phyloP scores from a whole-genome alignment of 768 basidiomycete species.

The Tricholoma furcatifolium region DNA sequence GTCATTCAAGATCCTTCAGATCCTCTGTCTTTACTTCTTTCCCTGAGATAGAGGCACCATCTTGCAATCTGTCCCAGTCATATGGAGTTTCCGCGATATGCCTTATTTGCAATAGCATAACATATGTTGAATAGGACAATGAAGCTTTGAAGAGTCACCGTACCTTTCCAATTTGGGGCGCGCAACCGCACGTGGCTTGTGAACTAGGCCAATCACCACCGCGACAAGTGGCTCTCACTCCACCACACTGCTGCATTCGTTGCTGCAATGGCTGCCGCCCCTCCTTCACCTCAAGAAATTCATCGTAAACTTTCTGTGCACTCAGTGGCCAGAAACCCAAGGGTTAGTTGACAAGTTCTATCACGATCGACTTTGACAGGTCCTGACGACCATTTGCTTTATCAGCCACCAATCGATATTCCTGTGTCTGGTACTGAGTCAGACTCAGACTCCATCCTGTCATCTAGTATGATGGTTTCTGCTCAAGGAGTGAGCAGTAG shows the following conservation, averaged over 20 bases:
- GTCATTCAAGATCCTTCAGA: too few species aligned
- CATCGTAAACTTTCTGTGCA: conserved; percentile 82
- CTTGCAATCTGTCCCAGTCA: too few species aligned
- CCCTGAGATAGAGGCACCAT: too few species aligned
- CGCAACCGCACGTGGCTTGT: conserved; percentile 3
- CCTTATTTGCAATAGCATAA: too few species aligned
- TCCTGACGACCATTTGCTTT: conserved; percentile 4
- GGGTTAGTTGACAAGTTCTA: conserved; percentile 32
- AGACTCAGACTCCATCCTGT: conserved; percentile 76
- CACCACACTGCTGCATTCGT: background rate
- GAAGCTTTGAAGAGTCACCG: background rate
- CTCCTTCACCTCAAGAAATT: conserved; percentile 85
- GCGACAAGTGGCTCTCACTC: conserved; percentile 3
- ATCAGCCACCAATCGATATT: conserved; percentile 20
- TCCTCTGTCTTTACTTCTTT: too few species aligned
- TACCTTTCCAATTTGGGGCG: background rate
- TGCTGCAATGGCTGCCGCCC: conserved; percentile 37
- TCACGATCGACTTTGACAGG: conserved; percentile 11
- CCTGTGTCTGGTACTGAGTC: conserved; percentile 75
- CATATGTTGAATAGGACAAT: background rate
- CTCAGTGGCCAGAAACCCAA: conserved; percentile 52
- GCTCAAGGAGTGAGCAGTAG: conserved; percentile 24
- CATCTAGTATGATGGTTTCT: conserved; percentile 49
- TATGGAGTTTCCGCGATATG: too few species aligned
- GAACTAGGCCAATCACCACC: conserved; percentile 7